Base-by-base conservation (phyloP, 768 basidiomycete genomes). In the Stropharia rugosoannulata region DNA sequence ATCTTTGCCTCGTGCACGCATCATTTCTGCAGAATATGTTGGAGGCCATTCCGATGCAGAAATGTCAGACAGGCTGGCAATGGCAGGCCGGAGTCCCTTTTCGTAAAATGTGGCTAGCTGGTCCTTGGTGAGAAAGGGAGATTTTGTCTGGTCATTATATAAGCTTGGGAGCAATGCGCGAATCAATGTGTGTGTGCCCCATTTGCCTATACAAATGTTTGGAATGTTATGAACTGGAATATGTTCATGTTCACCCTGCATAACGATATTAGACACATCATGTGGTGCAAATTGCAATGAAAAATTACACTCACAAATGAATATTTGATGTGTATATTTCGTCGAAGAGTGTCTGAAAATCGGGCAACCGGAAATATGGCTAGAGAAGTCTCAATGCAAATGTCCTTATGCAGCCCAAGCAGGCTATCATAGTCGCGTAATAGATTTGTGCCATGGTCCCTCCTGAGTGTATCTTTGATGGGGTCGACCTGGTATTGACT, bases 81-180 rank as follows among this genome's bases (percentile, higher is more conserved):
- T 56, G 0, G 66, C 61, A n/a, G 66, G 71, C 11, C 61, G 60
- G 6, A 71, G 43, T 2, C 65, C 67, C 1, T 57, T 11, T 16
- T 68, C 60, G 51, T 69, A 71, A 38, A 64, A 70, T 1, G 51
- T 39, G 1, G 39, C 39, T 0, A 18, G 27, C 25, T 70, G 51
- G 1, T 52, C 50, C 32, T 58, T 40, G 5, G 49, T 57, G 18
- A 66, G 40, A 0, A 36, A 46, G 9, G 57, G 27, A 3, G 36
- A 27, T 2, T 60, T 41, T 3, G 41, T 40, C 7, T 59, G 54
- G 1, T 50, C 38, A 11, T 40, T 16, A 41, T 61, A 67, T 4
- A 72, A 63, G 0, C 10, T 38, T 0, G 70, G 71, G 42, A 73
- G 67, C 11, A 72, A 59, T 11, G 67, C 54, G 19, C 66, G 59